Conservation (phyloP, 202 grass and related monocot species). For the Dendrocalamus latiflorus region DNA sequence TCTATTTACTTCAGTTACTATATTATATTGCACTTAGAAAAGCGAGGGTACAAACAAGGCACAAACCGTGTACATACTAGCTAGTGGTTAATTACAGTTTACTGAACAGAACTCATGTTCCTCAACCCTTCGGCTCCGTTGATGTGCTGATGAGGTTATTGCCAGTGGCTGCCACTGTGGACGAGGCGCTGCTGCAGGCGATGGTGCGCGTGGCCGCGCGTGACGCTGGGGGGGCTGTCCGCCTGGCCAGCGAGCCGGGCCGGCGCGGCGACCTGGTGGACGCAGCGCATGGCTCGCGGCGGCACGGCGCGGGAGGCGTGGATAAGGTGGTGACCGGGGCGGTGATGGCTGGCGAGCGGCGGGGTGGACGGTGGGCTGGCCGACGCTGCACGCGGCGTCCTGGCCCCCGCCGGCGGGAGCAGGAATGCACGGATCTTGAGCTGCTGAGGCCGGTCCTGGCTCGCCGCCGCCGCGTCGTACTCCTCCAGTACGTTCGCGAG, state of each 20-base stretch:
- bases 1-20: not conserved
- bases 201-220: not conserved
- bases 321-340: not conserved
- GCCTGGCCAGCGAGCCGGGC: not conserved
- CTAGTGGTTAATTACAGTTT: not conserved
- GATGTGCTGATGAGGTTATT: not conserved
- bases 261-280: not conserved
- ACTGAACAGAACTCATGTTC: not conserved
- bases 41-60: not conserved
- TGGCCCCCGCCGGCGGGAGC: not conserved
- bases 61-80: not conserved
- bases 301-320: not conserved
- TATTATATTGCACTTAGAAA: not conserved
- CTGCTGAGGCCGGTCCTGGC: constrained; percentile 14
- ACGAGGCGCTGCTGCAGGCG: constrained; percentile 23
- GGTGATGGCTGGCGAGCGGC: not conserved
- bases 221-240: not conserved
- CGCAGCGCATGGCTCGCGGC: not conserved
- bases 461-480: constrained; percentile 32
- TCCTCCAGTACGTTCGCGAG: constrained; percentile 59
- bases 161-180: constrained; percentile 39
- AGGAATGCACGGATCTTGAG: constrained; percentile 72
- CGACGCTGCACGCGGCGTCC: not conserved
- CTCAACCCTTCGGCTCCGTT: not conserved
- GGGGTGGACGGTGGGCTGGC: not conserved